Conservation (phyloP, 148 eudicot genomes). For the Cornus controversa region DNA sequence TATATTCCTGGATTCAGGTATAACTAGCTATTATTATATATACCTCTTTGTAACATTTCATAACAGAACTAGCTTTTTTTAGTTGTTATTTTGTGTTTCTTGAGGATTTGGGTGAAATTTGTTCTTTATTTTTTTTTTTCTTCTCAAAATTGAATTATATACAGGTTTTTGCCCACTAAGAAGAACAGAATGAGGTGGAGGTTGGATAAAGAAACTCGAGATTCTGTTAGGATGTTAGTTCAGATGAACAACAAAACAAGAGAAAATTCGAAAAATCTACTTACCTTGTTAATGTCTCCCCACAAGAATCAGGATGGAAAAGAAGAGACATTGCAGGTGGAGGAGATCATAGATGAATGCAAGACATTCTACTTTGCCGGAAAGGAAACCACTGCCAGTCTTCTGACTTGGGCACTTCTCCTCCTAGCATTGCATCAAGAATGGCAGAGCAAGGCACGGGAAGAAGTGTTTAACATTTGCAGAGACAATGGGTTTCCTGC, state of each 20-base stretch:
- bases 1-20: conserved; percentile 89
- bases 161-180: conserved; percentile 72
- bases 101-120: background rate
- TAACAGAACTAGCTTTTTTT: too few relatives aligned
- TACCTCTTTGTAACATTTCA: background rate
- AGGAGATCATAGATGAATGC: conserved; percentile 76
- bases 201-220: conserved; percentile 64
- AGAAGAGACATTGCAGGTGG: conserved; percentile 43
- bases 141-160: too few relatives aligned
- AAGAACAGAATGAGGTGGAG: conserved; percentile 64
- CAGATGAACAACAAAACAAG: conserved; percentile 21
- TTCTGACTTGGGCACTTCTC: conserved; percentile 71
- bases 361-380: conserved; percentile 93
- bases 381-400: conserved; percentile 77
- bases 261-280: conserved; percentile 42
- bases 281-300: conserved; percentile 43
- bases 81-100: background rate
- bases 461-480: conserved; percentile 54
- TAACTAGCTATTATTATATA: background rate
- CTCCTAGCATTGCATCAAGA: conserved; percentile 65
- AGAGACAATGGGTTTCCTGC: conserved; percentile 35
- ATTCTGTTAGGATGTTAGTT: conserved; percentile 40
- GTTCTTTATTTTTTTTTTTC: background rate
- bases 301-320: conserved; percentile 37
- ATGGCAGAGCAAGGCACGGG: conserved; percentile 70